Conservation (phyloP, 2,329 filamentous ascomycete species). For the Diaporthe citriasiana region DNA sequence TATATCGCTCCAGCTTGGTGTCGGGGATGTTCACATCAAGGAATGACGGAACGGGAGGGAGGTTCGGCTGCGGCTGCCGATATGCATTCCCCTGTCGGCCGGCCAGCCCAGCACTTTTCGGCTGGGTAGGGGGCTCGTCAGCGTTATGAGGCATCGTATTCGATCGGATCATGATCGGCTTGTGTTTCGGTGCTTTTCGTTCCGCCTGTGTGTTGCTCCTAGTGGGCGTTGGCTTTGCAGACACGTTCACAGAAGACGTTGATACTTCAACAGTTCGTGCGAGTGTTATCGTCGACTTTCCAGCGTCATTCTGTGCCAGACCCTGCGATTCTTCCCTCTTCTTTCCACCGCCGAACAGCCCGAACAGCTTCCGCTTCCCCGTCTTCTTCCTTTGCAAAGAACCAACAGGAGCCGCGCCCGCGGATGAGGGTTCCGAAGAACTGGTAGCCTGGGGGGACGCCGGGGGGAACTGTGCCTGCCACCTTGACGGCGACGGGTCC, state of each 20-base stretch:
- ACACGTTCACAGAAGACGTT: conserved; percentile 32
- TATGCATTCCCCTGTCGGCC: conserved; percentile 32
- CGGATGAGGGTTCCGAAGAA: conserved; percentile 38
- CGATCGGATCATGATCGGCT: conserved; percentile 59
- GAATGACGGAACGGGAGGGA: conserved; percentile 54
- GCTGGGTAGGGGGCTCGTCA: conserved; percentile 34
- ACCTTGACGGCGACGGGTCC: conserved; percentile 46
- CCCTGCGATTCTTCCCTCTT: conserved; percentile 53
- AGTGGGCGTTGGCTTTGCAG: conserved; percentile 43
- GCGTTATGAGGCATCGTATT: conserved; percentile 55
- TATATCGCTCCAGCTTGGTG: conserved; percentile 88
- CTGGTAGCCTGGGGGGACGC: conserved; percentile 40
- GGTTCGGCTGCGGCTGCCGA: conserved; percentile 18
- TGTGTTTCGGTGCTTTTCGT: conserved; percentile 55
- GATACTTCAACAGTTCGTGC: conserved; percentile 25
- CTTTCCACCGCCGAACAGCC: conserved; percentile 60
- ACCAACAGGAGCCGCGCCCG: neutral
- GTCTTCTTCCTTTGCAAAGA: conserved; percentile 62
- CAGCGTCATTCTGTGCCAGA: conserved; percentile 44
- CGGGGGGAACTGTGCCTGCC: conserved; percentile 46
- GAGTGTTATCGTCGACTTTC: conserved; percentile 43
- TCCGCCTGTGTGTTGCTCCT: conserved; percentile 56
- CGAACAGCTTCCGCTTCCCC: conserved; percentile 73
- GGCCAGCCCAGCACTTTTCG: conserved; percentile 34
- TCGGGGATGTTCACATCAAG: conserved; percentile 86